These are phyloP conservation scores for Verticillium nonalfalfae DNA, from an alignment of 2,329 filamentous ascomycete genomes.

Conservation along the genomic window DNA sequence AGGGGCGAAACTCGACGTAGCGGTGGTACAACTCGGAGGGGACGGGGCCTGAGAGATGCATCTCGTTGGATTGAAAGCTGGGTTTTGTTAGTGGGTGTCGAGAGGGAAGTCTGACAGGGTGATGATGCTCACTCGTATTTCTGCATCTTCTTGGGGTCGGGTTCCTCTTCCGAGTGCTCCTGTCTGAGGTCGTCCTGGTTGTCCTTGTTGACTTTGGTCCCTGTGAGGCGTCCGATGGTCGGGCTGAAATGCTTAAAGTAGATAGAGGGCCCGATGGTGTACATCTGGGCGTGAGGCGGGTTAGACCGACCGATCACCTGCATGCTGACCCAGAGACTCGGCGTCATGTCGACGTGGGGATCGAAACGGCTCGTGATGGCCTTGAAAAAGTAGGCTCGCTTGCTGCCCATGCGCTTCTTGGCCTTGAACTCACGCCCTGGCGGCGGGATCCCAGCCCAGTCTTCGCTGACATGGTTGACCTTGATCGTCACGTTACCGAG, in stretches of 20 bases:
- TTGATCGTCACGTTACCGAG: conserved; percentile 78
- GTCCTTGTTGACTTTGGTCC: conserved; percentile 61
- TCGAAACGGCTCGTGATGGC: conserved; percentile 59
- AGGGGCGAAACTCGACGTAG: conserved; percentile 87
- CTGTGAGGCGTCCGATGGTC: conserved; percentile 75
- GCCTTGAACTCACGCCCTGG: conserved; percentile 56
- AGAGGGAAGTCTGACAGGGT: too few species aligned
- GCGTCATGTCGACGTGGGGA: conserved; percentile 59
- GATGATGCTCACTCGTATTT: conserved; percentile 65
- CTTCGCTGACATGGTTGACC: conserved; percentile 51
- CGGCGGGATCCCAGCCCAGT: conserved; percentile 63
- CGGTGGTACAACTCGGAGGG: conserved; percentile 79
- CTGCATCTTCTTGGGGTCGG: conserved; percentile 48
- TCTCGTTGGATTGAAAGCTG: conserved; percentile 88
- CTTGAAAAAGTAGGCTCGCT: conserved; percentile 74
- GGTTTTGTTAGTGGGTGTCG: not conserved
- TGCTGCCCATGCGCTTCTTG: conserved; percentile 81
- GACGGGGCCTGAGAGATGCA: conserved; percentile 80
- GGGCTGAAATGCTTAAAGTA: conserved; percentile 86
- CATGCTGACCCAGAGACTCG: conserved; percentile 65
- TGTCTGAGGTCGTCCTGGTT: conserved; percentile 37
- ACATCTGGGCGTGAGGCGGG: conserved; percentile 61
- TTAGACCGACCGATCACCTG: conserved; percentile 73
- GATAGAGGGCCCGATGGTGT: conserved; percentile 68
- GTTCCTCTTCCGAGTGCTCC: conserved; percentile 21